Percentiles rank a stretch among this genome's conserved stretches.
These are phyloP conservation scores for Arthrinium phaeospermum DNA, from an alignment of 2,329 filamentous ascomycete species.

Conservation along the genomic window DNA sequence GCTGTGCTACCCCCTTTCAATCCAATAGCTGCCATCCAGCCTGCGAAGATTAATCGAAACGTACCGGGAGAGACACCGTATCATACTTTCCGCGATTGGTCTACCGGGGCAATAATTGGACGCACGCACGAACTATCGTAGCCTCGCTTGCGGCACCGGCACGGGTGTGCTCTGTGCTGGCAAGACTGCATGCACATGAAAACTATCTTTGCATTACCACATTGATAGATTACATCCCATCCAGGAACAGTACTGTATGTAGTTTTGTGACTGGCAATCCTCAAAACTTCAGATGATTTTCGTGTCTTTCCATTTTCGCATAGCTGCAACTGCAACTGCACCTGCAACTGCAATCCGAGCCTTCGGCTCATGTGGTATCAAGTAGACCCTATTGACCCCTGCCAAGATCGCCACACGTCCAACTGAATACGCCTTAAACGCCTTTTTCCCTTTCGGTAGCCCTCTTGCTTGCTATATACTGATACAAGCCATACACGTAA, in stretches of 20 bases:
- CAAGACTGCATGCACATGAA: neutral
- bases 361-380: conserved; percentile 4
- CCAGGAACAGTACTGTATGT: neutral
- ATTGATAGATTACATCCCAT: neutral
- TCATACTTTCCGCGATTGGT: neutral
- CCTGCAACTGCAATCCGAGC: neutral
- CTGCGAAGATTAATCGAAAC: neutral
- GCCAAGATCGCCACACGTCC: conserved; percentile 12
- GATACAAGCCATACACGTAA: neutral
- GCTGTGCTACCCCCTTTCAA: neutral
- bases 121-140: neutral
- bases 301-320: neutral
- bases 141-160: neutral
- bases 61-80: neutral
- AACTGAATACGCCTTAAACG: conserved; percentile 14
- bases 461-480: conserved; percentile 1
- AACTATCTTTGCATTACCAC: neutral
- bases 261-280: neutral
- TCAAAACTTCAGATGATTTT: neutral
- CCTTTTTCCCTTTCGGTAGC: conserved; percentile 2
- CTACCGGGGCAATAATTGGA: neutral
- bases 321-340: neutral
- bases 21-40: neutral
- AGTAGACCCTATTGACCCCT: conserved; percentile 15
- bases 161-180: neutral